These are phyloP conservation scores for Parascedosporium putredinis DNA, from an alignment of 2,329 filamentous ascomycete species.

Conservation along the genomic window DNA sequence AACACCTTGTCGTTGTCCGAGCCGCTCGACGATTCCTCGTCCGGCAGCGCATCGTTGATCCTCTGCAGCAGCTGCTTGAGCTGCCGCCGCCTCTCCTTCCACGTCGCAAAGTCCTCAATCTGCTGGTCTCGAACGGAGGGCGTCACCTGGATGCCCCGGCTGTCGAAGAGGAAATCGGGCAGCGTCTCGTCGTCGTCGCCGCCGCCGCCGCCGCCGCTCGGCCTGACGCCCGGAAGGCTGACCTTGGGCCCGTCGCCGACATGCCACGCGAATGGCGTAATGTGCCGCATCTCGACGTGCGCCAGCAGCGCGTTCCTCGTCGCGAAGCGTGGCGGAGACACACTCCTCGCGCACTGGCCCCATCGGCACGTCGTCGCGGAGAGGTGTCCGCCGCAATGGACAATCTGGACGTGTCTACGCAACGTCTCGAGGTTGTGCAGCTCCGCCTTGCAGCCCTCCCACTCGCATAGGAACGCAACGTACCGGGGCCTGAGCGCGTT, in stretches of 20 bases:
- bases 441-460: conserved; percentile 47
- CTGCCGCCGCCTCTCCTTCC: conserved; percentile 31
- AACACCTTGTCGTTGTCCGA: conserved; percentile 8
- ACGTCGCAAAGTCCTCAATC: conserved; percentile 37
- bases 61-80: conserved; percentile 32
- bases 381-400: conserved; percentile 29
- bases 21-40: conserved; percentile 26
- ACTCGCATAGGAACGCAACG: conserved; percentile 48
- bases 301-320: conserved; percentile 25
- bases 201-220: neutral
- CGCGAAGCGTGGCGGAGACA: neutral
- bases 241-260: conserved; percentile 49
- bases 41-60: conserved; percentile 35
- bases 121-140: conserved; percentile 43
- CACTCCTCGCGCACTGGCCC: conserved; percentile 25
- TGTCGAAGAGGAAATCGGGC: conserved; percentile 41
- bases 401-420: conserved; percentile 37
- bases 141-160: conserved; percentile 44
- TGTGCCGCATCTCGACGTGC: conserved; percentile 45
- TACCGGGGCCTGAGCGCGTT: conserved; percentile 31
- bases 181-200: conserved; percentile 18
- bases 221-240: conserved; percentile 10
- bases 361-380: conserved; percentile 24
- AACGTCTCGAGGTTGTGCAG: conserved; percentile 53
- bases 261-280: conserved; percentile 45